Conservation (phyloP, 306 rosid genomes). For the Rosa rugosa region DNA sequence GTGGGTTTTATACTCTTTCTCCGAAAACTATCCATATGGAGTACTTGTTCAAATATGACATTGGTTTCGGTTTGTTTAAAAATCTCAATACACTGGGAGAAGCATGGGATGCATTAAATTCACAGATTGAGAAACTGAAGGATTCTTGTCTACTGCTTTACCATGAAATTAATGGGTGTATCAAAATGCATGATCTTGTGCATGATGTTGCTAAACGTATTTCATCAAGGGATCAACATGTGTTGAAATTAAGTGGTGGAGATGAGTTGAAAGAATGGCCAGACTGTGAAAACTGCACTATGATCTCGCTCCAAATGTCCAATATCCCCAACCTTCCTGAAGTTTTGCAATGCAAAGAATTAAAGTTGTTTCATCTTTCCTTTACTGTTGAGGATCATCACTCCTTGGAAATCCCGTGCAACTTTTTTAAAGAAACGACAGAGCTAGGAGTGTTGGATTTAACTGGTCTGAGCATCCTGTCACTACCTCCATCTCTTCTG, state of each 20-base stretch:
- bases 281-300: not conserved
- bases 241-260: not conserved
- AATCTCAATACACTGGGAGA: not conserved
- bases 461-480: not conserved
- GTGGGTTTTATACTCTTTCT: not conserved
- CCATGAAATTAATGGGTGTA: rapidly evolving
- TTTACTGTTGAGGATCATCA: not conserved
- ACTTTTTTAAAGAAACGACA: conserved; percentile 15
- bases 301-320: not conserved
- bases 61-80: not conserved
- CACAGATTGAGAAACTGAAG: not conserved
- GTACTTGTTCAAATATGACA: not conserved
- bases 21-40: not conserved
- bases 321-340: conserved; percentile 6
- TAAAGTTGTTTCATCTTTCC: not conserved
- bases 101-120: not conserved
- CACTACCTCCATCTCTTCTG: conserved; percentile 20
- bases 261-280: not conserved
- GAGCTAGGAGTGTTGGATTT: conserved; percentile 23
- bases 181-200: conserved; percentile 14
- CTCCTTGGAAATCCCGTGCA: conserved; percentile 12
- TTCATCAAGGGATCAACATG: not conserved
- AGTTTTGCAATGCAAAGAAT: not conserved
- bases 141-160: not conserved
- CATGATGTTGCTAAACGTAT: not conserved